Conservation (phyloP, 148 eudicot species). For the Heliamphora exappendiculata region DNA sequence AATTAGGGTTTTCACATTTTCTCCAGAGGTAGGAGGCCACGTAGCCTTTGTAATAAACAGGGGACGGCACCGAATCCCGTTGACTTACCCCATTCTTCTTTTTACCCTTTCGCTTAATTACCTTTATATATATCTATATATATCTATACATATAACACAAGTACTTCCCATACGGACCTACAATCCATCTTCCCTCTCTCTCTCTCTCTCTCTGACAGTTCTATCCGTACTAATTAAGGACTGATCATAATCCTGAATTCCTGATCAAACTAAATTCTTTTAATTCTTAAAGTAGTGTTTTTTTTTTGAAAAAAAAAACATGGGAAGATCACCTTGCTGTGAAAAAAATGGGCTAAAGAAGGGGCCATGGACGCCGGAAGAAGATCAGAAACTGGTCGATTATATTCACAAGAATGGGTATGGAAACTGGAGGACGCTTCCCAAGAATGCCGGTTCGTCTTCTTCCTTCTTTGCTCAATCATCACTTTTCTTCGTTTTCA, state of each 20-base stretch:
- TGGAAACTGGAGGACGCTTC: constrained; percentile 95
- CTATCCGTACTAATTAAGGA: too few relatives aligned
- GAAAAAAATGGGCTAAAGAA: constrained; percentile 86
- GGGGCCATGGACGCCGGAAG: constrained; percentile 98
- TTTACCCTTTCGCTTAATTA: constrained; percentile 16
- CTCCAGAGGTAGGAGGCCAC: constrained; percentile 13
- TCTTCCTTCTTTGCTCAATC: not conserved
- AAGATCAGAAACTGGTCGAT: constrained; percentile 75
- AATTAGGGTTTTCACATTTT: constrained; percentile 17
- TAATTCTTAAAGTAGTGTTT: too few relatives aligned
- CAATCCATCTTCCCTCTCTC: constrained; percentile 11
- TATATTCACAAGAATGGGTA: constrained; percentile 77
- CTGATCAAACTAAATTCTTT: too few relatives aligned
- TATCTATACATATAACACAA: not conserved
- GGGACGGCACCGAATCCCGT: constrained; percentile 87
- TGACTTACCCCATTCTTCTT: constrained; percentile 39
- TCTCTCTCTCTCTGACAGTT: not conserved
- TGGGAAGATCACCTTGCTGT: constrained; percentile 97
- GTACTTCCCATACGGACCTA: constrained; percentile 16
- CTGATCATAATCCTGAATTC: too few relatives aligned
- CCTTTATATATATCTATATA: too few relatives aligned
- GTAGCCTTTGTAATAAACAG: constrained; percentile 33
- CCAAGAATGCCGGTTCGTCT: constrained; percentile 81
- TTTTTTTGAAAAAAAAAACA: constrained; percentile 5
- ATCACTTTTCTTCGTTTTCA: not conserved